Percentiles rank a stretch among this genome's conserved stretches.
phyloP scores from a whole-genome alignment of 2,329 filamentous ascomycete genomes.

The Trichoderma sp. region DNA sequence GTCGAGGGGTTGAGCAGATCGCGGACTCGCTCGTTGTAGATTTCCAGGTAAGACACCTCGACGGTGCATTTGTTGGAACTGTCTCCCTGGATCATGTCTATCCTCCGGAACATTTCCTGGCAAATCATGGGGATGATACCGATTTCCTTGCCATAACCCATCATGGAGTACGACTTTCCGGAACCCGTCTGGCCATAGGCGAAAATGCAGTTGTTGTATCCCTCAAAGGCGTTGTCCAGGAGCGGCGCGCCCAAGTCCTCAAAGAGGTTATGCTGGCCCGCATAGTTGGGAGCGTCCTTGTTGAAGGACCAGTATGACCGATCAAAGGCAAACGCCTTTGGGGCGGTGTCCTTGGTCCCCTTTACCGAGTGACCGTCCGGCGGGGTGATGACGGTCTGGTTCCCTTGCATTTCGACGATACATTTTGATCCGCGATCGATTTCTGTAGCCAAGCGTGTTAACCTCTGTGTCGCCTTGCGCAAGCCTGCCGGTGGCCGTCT shows the following conservation, averaged over 20 bases:
- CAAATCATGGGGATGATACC: conserved; percentile 98
- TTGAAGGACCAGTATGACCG: conserved; percentile 98
- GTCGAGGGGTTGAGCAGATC: conserved; percentile 94
- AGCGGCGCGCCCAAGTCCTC: conserved; percentile 85
- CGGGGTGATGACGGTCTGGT: conserved; percentile 82
- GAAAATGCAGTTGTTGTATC: conserved; percentile 99
- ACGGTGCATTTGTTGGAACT: conserved; percentile 84
- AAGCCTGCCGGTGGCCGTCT: neutral
- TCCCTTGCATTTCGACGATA: conserved; percentile 94
- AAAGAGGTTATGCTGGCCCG: conserved; percentile 87
- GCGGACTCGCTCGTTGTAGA: conserved; percentile 97
- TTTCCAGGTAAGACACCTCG: conserved; percentile 97
- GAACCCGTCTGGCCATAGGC: conserved; percentile 98
- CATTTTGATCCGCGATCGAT: conserved; percentile 90
- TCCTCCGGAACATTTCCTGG: conserved; percentile 94
- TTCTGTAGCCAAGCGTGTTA: conserved; percentile 57
- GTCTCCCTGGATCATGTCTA: conserved; percentile 69
- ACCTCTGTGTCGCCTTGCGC: conserved; percentile 20
- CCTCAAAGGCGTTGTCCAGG: conserved; percentile 95
- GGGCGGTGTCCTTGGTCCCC: conserved; percentile 67
- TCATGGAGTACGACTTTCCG: conserved; percentile 99
- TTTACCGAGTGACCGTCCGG: conserved; percentile 68
- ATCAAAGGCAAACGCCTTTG: conserved; percentile 93
- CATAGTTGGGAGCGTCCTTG: conserved; percentile 77
- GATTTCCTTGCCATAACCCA: conserved; percentile 95